These are phyloP conservation scores for Zelopaecilomyces penicillatus DNA, from an alignment of 2,329 filamentous ascomycete genomes.

Conservation along the genomic window DNA sequence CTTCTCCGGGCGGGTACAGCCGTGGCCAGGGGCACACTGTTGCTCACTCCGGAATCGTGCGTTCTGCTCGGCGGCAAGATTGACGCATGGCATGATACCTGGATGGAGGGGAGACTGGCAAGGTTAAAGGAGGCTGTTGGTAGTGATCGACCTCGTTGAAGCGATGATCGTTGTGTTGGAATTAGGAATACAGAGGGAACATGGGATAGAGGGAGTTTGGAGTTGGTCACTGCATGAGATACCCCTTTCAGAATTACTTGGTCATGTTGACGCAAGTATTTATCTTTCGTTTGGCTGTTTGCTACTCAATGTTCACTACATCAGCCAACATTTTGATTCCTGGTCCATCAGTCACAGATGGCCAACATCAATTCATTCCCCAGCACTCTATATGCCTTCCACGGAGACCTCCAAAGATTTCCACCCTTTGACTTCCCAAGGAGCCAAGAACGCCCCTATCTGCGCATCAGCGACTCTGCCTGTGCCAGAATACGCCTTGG, in stretches of 20 bases:
- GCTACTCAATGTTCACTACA: no score
- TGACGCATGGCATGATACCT: slow-evolving; percentile 69
- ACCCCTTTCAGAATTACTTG: background rate
- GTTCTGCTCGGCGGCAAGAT: slow-evolving; percentile 82
- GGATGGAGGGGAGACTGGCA: slow-evolving; percentile 63
- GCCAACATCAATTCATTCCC: no score
- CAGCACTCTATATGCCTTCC: slow-evolving; percentile 13
- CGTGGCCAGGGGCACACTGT: slow-evolving; percentile 66
- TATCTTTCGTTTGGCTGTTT: background rate
- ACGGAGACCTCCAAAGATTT: slow-evolving; percentile 35
- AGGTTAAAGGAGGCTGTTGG: slow-evolving; percentile 56
- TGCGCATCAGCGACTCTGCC: slow-evolving; percentile 66
- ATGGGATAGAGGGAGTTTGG: slow-evolving; percentile 1
- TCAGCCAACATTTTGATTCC: no score
- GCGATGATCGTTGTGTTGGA: background rate
- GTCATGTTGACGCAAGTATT: background rate
- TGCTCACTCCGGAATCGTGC: slow-evolving; percentile 62
- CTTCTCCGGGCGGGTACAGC: slow-evolving; percentile 56
- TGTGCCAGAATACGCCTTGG: slow-evolving; percentile 65
- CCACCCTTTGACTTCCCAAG: slow-evolving; percentile 67
- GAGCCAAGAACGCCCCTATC: slow-evolving; percentile 68
- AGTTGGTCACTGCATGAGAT: slow-evolving; percentile 7
- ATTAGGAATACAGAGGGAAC: slow-evolving; percentile 1
- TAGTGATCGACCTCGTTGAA: slow-evolving; percentile 14
- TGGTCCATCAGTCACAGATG: no score